These are phyloP conservation scores for Pilasporangium apinafurcum DNA, from an alignment of 352 stramenopile genomes.

Conservation along the genomic window DNA sequence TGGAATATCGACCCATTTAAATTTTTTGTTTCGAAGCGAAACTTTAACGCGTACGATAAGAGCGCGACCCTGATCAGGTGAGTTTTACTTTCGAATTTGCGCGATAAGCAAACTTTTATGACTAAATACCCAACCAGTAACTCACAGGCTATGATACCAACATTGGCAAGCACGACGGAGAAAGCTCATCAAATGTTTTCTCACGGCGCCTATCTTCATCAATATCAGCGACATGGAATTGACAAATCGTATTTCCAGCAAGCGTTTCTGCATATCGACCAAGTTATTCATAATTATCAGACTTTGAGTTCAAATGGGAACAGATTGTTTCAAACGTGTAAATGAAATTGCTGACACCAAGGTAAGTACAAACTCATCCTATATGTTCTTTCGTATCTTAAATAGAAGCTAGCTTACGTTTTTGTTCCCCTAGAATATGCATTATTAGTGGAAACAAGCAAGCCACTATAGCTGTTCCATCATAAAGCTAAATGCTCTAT, in stretches of 20 bases:
- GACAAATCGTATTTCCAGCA: constrained; percentile 58
- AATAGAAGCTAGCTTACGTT: background rate
- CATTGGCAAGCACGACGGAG: constrained; percentile 35
- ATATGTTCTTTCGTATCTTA: background rate
- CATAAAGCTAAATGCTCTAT: background rate
- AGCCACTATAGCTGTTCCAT: too few species aligned
- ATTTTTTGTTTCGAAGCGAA: constrained; percentile 13
- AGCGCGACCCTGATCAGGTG: constrained; percentile 49
- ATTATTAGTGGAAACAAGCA: too few species aligned
- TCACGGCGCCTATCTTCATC: constrained; percentile 52
- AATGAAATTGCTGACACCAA: background rate
- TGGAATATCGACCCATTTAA: constrained; percentile 33
- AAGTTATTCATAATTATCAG: constrained; percentile 63
- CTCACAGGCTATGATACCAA: constrained; percentile 51
- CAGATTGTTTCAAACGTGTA: background rate
- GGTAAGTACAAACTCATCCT: background rate
- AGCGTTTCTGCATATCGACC: constrained; percentile 61
- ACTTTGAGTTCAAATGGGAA: constrained; percentile 6
- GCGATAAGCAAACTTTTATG: background rate
- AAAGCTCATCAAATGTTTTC: constrained; percentile 68
- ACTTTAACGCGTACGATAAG: constrained; percentile 71
- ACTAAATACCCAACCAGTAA: constrained; percentile 27
- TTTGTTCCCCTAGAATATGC: too few species aligned
- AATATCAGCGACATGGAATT: constrained; percentile 50
- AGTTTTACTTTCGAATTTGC: background rate